phyloP scores from a whole-genome alignment of 192 early-diverging fungal species.

The Coemansia brasiliensis region DNA sequence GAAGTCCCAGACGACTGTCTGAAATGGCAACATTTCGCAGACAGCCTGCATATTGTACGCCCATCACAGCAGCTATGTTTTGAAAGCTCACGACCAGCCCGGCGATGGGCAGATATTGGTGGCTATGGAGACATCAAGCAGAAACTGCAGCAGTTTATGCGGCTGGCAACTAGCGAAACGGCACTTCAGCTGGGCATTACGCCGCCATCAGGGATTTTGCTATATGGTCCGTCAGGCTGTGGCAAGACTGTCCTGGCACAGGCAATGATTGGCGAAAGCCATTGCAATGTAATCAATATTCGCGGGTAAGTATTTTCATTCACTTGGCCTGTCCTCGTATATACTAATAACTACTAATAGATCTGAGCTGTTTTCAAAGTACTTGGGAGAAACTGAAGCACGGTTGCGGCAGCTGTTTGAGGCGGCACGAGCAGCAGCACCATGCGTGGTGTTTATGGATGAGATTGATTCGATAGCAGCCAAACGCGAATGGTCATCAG shows the following conservation, averaged over 20 bases:
- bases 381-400: constrained; percentile 89
- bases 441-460: constrained; percentile 92
- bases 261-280: constrained; percentile 71
- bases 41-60: constrained; percentile 56
- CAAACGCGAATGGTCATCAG: constrained; percentile 62
- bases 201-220: constrained; percentile 79
- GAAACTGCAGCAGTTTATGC: constrained; percentile 60
- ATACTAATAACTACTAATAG: constrained; percentile 43
- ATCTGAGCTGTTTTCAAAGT: constrained; percentile 91
- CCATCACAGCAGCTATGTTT: constrained; percentile 68
- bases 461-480: constrained; percentile 90
- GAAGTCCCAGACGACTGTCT: not conserved
- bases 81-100: constrained; percentile 56
- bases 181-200: constrained; percentile 63
- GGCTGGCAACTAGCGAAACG: constrained; percentile 59
- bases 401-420: constrained; percentile 79
- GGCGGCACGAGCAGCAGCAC: constrained; percentile 78
- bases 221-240: constrained; percentile 92
- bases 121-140: constrained; percentile 69
- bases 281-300: constrained; percentile 82
- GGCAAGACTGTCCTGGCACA: constrained; percentile 87
- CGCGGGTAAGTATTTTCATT: constrained; percentile 62
- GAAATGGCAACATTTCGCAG: constrained; percentile 25
- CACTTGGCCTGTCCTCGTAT: not conserved
- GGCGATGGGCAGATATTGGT: constrained; percentile 67